Base-by-base conservation (phyloP, 1,284 basidiomycete species). In the Farysia itapuensis region DNA sequence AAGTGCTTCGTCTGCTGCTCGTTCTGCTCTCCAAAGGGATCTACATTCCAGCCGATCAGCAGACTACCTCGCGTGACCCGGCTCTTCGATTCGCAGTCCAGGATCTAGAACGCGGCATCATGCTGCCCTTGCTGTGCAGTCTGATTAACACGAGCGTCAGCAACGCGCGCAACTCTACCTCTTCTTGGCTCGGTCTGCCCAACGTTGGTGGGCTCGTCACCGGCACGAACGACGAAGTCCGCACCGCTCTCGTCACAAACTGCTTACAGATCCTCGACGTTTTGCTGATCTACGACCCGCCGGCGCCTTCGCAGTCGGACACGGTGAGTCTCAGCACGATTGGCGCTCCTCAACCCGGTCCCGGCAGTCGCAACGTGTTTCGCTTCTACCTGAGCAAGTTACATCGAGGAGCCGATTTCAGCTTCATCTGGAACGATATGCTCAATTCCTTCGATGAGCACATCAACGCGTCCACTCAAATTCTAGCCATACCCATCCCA, bases 61-160 rank as follows among this genome's bases (percentile, higher is more conserved):
- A 66, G 30, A 34, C 4, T 16, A 23, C 29, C 2, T 33, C 46
- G 3, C 31, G 44, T 15, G 54, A 67, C n/a, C 45, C 51, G 0
- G 61, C 70, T 5, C 43, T 70, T 19, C 32, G 46, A 13, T 64
- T 59, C 34, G 43, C 64, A 8, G 60, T 64, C 5, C 57, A 49
- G 16, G 40, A 43, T 23, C 47, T 75, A 4, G 68, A 71, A 5
- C 29, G 67, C 3, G 43, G 46, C 23, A 48, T 65, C 24, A 57
- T 70, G 21, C 56, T 75, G 1, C 65, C 70, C 1, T 60, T 75
- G 13, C 57, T 75, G 1, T 75, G 74, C 64, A 70, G 63, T 34
- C 37, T 75, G 20, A 50, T 75, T 29, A 75, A 75, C 39, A 67
- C 69, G 2, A 46, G 59, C 26, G 37, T 64, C 18, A 69, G 63